phyloP scores from a whole-genome alignment of 1,284 basidiomycete species.

The Xerocomus alliaceus region DNA sequence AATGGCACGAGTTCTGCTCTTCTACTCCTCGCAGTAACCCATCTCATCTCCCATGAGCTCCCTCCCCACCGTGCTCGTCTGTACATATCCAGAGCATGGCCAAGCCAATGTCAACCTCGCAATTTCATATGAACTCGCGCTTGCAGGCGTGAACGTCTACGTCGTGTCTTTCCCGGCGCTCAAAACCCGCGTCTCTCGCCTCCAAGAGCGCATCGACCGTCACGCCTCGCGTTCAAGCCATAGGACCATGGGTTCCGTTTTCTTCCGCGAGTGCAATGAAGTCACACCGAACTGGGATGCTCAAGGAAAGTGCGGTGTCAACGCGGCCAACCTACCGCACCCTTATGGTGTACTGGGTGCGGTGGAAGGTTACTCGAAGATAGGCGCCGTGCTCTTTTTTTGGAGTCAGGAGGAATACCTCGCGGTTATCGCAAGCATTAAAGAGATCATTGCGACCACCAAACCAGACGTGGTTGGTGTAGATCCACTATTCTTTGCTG shows the following conservation, averaged over 20 bases:
- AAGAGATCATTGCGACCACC: constrained; percentile 6
- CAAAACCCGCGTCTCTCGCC: constrained; percentile 3
- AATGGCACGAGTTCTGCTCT: too few relatives aligned
- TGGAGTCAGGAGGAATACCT: constrained; percentile 13
- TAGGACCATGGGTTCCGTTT: neutral
- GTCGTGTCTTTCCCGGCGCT: constrained; percentile 14
- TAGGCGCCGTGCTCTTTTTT: neutral
- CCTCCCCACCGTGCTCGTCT: constrained; percentile 8
- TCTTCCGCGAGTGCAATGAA: constrained; percentile 12
- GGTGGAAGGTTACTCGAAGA: neutral
- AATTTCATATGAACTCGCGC: constrained; percentile 16
- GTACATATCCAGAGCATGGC: constrained; percentile 16
- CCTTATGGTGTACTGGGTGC: constrained; percentile 10
- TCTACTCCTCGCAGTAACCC: neutral
- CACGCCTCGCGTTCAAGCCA: neutral
- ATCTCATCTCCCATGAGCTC: neutral
- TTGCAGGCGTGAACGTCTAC: constrained; percentile 9
- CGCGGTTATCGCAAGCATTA: neutral
- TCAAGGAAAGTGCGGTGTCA: neutral
- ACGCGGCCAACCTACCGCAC: neutral
- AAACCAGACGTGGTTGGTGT: constrained; percentile 7
- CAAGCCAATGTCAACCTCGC: constrained; percentile 21
- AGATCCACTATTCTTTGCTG: constrained; percentile 5
- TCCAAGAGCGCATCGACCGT: constrained; percentile 14
- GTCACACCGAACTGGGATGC: neutral